phyloP scores from a whole-genome alignment of 306 rosid genomes.

The Lotus japonicus region DNA sequence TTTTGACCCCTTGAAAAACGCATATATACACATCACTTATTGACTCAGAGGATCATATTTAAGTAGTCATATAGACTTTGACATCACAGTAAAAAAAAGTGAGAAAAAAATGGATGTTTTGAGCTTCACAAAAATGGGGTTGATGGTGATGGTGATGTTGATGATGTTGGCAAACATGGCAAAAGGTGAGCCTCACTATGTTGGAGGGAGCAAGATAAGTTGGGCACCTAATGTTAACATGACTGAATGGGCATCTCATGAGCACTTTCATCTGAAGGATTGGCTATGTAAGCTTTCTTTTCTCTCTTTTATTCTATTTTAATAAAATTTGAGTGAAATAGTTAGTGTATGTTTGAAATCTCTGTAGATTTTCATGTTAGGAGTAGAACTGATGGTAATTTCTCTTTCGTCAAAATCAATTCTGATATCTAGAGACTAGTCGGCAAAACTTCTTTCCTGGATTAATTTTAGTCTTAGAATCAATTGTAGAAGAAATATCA shows the following conservation, averaged over 20 bases:
- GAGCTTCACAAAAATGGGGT: not conserved
- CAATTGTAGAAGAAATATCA: too few species aligned
- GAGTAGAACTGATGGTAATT: too few species aligned
- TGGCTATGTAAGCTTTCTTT: conserved; percentile 32
- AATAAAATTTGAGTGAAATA: not conserved
- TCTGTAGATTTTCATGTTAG: not conserved
- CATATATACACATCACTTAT: not conserved
- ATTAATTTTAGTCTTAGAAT: too few species aligned
- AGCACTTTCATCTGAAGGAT: conserved; percentile 12
- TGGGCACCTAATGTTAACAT: conserved; percentile 24
- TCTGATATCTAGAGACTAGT: too few species aligned
- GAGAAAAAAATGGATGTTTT: conserved; percentile 17
- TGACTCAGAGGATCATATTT: not conserved
- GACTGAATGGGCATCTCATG: conserved; percentile 26
- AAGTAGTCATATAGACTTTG: not conserved
- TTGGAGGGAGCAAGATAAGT: conserved; percentile 25
- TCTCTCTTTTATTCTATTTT: not conserved
- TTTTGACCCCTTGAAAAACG: not conserved
- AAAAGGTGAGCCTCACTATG: conserved; percentile 6
- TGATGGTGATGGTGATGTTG: not conserved
- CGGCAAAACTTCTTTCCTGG: too few species aligned
- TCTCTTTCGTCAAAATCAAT: too few species aligned
- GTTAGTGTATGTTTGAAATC: not conserved
- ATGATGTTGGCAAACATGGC: conserved; percentile 8
- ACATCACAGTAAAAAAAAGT: not conserved